Conservation (phyloP, 208 protist species). For the Acanthamoeba lenticulata region DNA sequence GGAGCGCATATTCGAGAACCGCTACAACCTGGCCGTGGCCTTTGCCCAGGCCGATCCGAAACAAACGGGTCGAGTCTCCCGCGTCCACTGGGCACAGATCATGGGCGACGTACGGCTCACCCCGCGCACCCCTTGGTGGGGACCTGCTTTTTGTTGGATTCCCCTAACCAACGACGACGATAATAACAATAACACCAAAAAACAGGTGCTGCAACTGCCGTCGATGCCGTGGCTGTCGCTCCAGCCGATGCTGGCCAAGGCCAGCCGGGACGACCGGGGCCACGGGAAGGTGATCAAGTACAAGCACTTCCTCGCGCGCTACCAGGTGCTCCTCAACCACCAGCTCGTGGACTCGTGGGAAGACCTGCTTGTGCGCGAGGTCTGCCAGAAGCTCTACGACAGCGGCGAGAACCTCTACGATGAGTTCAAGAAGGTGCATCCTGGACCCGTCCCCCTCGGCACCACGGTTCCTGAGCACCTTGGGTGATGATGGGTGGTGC, state of each 20-base stretch:
- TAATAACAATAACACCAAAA: background rate
- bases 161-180: too few species aligned
- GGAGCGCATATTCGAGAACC: slow-evolving; percentile 59
- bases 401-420: slow-evolving; percentile 26
- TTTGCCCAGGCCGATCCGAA: background rate
- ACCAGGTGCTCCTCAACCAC: slow-evolving; percentile 39
- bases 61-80: background rate
- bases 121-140: background rate
- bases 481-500: background rate
- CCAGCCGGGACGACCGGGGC: slow-evolving; percentile 13
- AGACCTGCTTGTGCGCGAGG: slow-evolving; percentile 37
- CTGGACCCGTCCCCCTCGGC: background rate
- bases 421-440: background rate
- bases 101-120: slow-evolving; percentile 14
- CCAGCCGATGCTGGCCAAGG: slow-evolving; percentile 13
- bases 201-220: slow-evolving; percentile 1
- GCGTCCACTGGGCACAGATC: slow-evolving; percentile 45
- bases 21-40: slow-evolving; percentile 27
- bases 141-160: background rate
- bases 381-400: slow-evolving; percentile 63
- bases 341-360: slow-evolving; percentile 43
- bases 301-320: slow-evolving; percentile 57
- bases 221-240: slow-evolving; percentile 58
- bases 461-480: background rate
- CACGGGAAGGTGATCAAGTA: slow-evolving; percentile 36